phyloP scores from a whole-genome alignment of 2,329 filamentous ascomycete species.

The Botrytis medusae region DNA sequence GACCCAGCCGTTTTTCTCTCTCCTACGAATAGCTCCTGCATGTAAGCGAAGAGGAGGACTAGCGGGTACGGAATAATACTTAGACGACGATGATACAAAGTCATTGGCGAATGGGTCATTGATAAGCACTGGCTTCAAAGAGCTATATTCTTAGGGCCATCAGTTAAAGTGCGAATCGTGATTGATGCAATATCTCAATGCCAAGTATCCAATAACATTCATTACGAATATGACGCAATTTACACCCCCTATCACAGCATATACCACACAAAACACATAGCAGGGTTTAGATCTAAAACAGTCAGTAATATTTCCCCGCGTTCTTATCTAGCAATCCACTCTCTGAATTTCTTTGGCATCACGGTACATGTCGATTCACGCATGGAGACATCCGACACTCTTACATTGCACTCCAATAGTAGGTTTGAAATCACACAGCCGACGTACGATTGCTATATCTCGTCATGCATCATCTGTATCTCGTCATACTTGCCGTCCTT shows the following conservation, averaged over 20 bases:
- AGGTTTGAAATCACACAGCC: background rate
- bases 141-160: background rate
- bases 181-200: background rate
- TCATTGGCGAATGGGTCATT: background rate
- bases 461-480: background rate
- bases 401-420: background rate
- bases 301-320: background rate
- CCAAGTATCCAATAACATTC: background rate
- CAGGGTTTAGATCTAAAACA: background rate
- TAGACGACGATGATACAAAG: background rate
- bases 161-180: background rate
- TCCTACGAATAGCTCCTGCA: background rate
- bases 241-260: background rate
- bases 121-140: background rate
- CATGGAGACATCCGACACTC: background rate
- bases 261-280: background rate
- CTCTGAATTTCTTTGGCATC: background rate
- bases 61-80: background rate
- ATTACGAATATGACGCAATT: background rate
- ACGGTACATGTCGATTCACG: background rate
- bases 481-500: conserved; percentile 6
- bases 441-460: background rate
- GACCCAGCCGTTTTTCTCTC: background rate
- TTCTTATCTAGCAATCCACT: conserved; percentile 1
- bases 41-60: background rate